Conservation (phyloP, 2,329 filamentous ascomycete species). For the Ascochyta clinopodiicola region DNA sequence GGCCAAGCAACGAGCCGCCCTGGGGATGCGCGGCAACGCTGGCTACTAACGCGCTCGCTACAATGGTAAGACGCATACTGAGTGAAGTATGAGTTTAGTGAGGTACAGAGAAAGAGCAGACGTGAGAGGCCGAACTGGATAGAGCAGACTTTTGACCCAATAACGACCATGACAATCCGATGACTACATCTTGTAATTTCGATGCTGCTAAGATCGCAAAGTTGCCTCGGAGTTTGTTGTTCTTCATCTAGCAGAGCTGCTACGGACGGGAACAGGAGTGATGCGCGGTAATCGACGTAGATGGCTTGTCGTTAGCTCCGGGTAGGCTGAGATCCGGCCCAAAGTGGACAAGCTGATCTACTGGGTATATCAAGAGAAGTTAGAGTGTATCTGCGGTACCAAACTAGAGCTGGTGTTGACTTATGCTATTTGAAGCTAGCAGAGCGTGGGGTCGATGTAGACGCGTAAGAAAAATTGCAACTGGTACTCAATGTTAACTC, state of each 20-base stretch:
- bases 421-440: too few species aligned
- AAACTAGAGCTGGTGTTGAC: too few species aligned
- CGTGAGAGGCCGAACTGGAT: background rate
- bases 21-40: slow-evolving; percentile 9
- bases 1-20: slow-evolving; percentile 9
- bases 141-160: slow-evolving; percentile 7
- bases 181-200: background rate
- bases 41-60: background rate
- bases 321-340: slow-evolving; percentile 6
- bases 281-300: slow-evolving; percentile 5
- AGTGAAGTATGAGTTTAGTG: background rate
- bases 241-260: background rate
- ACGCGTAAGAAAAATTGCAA: too few species aligned
- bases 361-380: too few species aligned
- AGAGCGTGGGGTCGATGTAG: too few species aligned
- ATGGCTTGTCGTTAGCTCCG: background rate
- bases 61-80: slow-evolving; percentile 3
- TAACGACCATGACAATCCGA: slow-evolving; percentile 1
- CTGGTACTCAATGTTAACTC: too few species aligned
- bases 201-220: too few species aligned
- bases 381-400: too few species aligned
- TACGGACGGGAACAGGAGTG: slow-evolving; percentile 10
- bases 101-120: background rate
- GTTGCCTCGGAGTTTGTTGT: background rate
- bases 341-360: background rate